phyloP scores from a whole-genome alignment of 768 basidiomycete species.

The Rhodotorula sphaerocarpa region DNA sequence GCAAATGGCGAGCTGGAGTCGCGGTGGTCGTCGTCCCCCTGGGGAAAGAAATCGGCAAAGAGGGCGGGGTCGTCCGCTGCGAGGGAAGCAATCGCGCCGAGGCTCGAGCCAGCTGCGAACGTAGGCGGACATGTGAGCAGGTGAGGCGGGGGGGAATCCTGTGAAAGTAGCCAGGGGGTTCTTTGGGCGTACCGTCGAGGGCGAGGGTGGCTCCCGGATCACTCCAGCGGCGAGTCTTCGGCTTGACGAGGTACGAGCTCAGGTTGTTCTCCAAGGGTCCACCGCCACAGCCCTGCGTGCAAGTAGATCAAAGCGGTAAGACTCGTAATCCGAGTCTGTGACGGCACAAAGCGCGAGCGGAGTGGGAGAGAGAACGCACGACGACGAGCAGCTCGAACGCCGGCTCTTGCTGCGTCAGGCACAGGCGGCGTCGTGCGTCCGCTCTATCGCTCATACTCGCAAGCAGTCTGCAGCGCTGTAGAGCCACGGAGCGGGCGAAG shows the following conservation, averaged over 20 bases:
- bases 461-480: no score
- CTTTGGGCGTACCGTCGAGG: slow-evolving; percentile 55
- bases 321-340: no score
- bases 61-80: slow-evolving; percentile 50
- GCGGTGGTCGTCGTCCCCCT: no score
- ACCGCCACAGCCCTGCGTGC: slow-evolving; percentile 59
- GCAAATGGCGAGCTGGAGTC: no score
- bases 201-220: slow-evolving; percentile 70
- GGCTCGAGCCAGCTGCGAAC: slow-evolving; percentile 62
- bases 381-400: slow-evolving; percentile 44
- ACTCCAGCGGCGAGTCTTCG: slow-evolving; percentile 58
- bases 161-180: neutral
- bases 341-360: neutral
- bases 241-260: slow-evolving; percentile 82
- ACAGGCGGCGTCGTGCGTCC: no score
- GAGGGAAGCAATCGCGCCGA: slow-evolving; percentile 64
- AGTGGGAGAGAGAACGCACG: neutral
- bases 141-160: no score
- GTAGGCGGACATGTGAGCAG: no score
- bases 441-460: no score
- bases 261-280: slow-evolving; percentile 85
- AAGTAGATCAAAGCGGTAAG: neutral
- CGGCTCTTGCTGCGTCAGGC: slow-evolving; percentile 1
- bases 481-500: no score
- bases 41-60: no score